Percentiles rank a stretch among this genome's conserved stretches.
These are phyloP conservation scores for Geranium incanum DNA, from an alignment of 441 rosid genomes.

Conservation along the genomic window DNA sequence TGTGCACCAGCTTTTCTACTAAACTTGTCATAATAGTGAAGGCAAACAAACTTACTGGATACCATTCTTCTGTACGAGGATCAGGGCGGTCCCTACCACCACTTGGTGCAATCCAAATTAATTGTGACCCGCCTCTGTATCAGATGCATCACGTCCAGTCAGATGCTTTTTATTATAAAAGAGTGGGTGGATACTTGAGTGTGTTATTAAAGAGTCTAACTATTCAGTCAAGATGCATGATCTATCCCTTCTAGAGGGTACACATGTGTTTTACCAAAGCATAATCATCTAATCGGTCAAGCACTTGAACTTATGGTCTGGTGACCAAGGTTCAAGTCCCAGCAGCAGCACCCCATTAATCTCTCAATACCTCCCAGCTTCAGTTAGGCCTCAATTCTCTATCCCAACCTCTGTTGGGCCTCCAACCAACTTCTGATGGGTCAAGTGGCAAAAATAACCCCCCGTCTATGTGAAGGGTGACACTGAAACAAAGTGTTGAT, in stretches of 20 bases:
- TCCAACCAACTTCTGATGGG: too few species aligned
- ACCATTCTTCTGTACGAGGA: constrained; percentile 69
- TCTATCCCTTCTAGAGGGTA: background rate
- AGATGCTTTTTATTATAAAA: constrained; percentile 5
- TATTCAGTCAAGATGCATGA: background rate
- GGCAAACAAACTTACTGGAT: constrained; percentile 54
- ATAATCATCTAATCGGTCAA: too few species aligned
- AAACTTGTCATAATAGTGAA: background rate
- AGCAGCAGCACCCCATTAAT: too few species aligned
- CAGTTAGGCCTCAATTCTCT: too few species aligned
- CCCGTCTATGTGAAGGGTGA: too few species aligned
- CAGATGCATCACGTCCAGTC: constrained; percentile 14
- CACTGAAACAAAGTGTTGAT: too few species aligned
- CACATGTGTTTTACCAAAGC: background rate
- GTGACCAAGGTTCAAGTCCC: too few species aligned
- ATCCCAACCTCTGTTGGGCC: too few species aligned
- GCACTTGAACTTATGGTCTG: too few species aligned
- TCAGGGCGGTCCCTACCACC: constrained; percentile 98
- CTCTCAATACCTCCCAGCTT: too few species aligned
- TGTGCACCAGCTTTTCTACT: background rate
- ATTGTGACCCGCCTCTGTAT: constrained; percentile 67
- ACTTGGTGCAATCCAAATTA: constrained; percentile 95
- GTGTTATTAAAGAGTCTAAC: constrained; percentile 5
- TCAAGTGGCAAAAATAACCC: too few species aligned
- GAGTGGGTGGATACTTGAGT: background rate